These are phyloP conservation scores for Phytophthora melonis DNA, from an alignment of 352 stramenopile species.

Conservation along the genomic window DNA sequence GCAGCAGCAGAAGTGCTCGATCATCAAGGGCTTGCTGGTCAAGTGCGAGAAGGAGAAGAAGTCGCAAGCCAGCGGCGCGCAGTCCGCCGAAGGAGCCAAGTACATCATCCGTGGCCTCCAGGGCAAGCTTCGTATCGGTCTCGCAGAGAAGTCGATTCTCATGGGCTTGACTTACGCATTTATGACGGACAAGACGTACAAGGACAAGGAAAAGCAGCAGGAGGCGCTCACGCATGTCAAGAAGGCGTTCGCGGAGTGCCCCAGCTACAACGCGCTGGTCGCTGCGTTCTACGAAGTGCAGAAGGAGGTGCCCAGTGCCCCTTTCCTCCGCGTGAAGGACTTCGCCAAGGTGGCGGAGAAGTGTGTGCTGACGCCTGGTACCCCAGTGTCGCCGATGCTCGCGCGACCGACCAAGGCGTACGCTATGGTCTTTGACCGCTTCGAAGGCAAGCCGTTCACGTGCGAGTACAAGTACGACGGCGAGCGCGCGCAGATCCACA, in stretches of 20 bases:
- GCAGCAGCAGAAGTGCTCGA: constrained; percentile 97
- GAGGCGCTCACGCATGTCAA: constrained; percentile 95
- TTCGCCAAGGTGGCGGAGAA: constrained; percentile 65
- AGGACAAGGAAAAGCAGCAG: constrained; percentile 90
- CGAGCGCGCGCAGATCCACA: constrained; percentile 97
- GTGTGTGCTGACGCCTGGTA: constrained; percentile 95
- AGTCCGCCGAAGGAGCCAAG: constrained; percentile 92
- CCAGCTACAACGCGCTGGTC: constrained; percentile 96
- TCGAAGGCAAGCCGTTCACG: constrained; percentile 96
- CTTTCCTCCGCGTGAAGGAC: constrained; percentile 62
- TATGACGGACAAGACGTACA: constrained; percentile 85
- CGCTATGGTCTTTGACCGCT: constrained; percentile 97
- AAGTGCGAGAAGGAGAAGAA: constrained; percentile 90
- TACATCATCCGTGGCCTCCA: constrained; percentile 99
- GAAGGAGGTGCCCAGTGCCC: constrained; percentile 42
- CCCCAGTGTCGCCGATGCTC: constrained; percentile 99
- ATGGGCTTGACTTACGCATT: constrained; percentile 97
- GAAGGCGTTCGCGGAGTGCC: constrained; percentile 97
- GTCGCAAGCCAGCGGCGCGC: constrained; percentile 52
- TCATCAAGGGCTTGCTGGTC: constrained; percentile 98
- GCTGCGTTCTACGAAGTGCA: constrained; percentile 86
- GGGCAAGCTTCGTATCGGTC: constrained; percentile 98
- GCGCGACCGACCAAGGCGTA: constrained; percentile 97
- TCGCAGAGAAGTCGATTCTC: constrained; percentile 98
- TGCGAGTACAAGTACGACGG: constrained; percentile 99